phyloP scores from a whole-genome alignment of 2,329 filamentous ascomycete genomes.

The Fusarium metavorans region DNA sequence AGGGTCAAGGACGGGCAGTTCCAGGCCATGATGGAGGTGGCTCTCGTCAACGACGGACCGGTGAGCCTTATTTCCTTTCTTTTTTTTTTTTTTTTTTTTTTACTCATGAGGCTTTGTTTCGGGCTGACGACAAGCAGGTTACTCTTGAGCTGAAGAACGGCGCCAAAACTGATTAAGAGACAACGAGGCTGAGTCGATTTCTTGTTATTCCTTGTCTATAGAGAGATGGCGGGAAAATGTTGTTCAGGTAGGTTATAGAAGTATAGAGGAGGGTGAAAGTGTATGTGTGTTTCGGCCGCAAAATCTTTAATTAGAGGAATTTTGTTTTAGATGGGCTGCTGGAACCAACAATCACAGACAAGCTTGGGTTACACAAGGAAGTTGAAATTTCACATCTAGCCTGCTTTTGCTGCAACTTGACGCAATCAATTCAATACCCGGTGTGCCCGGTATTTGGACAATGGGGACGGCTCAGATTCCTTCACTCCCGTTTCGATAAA shows the following conservation, averaged over 20 bases:
- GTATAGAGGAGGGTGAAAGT: not conserved
- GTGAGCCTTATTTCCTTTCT: slow-evolving; percentile 53
- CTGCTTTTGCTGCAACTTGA: not conserved
- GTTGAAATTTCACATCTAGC: not conserved
- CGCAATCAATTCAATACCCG: not conserved
- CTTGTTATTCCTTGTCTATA: not conserved
- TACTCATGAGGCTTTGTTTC: not conserved
- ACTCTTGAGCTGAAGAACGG: slow-evolving; percentile 44
- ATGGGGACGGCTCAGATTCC: not conserved
- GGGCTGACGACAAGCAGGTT: slow-evolving; percentile 29
- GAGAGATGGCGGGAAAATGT: not conserved
- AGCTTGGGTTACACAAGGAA: not conserved
- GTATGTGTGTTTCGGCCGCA: not conserved
- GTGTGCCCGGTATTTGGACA: not conserved
- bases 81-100: not conserved
- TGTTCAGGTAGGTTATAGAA: not conserved
- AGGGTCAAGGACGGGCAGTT: slow-evolving; percentile 96
- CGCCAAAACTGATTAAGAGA: slow-evolving; percentile 28
- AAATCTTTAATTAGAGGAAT: not conserved
- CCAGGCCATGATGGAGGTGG: slow-evolving; percentile 99
- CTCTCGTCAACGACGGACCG: slow-evolving; percentile 86
- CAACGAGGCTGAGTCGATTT: not conserved
- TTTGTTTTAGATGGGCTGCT: not conserved
- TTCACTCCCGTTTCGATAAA: not conserved
- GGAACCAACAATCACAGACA: not conserved